Evolutionary conservation across 305 asterid genomes (phyloP), one percentile per base, ranked within the genome.

Genomic region (Nicotiana rustica): DNA sequence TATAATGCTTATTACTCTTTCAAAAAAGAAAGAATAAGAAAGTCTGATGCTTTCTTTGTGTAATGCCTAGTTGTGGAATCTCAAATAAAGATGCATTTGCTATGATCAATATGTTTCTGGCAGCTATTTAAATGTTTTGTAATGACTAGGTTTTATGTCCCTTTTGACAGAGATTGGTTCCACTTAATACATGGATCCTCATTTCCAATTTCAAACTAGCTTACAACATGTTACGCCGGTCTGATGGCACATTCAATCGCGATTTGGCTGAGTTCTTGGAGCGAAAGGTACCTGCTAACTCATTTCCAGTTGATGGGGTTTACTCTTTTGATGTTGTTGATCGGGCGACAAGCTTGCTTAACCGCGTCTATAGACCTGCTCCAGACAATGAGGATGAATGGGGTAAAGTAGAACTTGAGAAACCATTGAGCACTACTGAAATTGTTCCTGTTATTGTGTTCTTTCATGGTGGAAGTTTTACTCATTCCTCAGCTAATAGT

Each of bases 381-480:
- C 82, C 41, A 0, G 91, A 86, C 2, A 83, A 87, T 10, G 89
- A 81, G 84, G 82, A 89, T 44, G 88, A 78, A 8, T 73, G 84
- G 85, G 93, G 96, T 73, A 86, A 88, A 35, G 78, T 38, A 0
- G 94, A 92, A 41, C 89, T 88, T 10, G 94, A 90, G 13, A 86
- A 86, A 83, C 93, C 94, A 3, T 49, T 92, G 82, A 92, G 91
- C 59, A 84, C 88, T 33, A 73, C 86, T 3, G 94, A 88, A n/a
- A 79, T 90, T 29, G 84, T 89, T 12, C 95, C 95, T 1, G 92
- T 92, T 5, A 84, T 92, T 10, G 7, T 90, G 1, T 92, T 87
- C 85, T 92, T 90, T 87, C 96, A 92, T 62, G 96, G 96, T 4
- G 96, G 96, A 6, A 92, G 96, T 83, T 92, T 92, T 49, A 90